These are phyloP conservation scores for Talaromyces amestolkiae DNA, from an alignment of 2,329 filamentous ascomycete species.

Conservation along the genomic window DNA sequence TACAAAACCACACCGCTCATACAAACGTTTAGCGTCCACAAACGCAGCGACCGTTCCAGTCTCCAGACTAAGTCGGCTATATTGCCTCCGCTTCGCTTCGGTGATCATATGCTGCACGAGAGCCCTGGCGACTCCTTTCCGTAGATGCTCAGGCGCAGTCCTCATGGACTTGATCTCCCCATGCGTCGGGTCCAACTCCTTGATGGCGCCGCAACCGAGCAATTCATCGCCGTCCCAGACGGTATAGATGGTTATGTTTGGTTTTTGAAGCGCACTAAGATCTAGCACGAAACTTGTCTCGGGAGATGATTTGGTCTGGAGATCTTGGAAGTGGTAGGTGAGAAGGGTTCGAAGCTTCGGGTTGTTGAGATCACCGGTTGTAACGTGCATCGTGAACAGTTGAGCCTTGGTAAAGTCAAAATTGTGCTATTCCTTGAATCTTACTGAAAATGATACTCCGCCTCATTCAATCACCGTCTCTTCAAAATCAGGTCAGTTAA, in stretches of 20 bases:
- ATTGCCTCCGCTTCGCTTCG: background rate
- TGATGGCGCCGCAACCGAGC: constrained; percentile 2
- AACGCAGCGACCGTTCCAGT: background rate
- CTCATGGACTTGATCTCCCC: constrained; percentile 8
- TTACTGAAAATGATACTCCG: background rate
- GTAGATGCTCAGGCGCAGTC: background rate
- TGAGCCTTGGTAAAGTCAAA: background rate
- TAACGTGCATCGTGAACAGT: constrained; percentile 39
- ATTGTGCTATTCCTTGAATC: background rate
- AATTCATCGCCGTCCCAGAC: constrained; percentile 1
- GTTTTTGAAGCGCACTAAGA: background rate
- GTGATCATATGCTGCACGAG: constrained; percentile 1
- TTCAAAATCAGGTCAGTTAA: background rate
- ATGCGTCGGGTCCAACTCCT: background rate
- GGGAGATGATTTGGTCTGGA: background rate
- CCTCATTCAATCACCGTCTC: background rate
- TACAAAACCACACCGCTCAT: background rate
- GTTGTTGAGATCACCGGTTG: background rate
- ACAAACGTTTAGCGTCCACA: background rate
- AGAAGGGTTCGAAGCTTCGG: background rate
- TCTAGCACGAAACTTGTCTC: constrained; percentile 5
- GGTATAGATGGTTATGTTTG: background rate
- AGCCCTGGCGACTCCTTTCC: background rate
- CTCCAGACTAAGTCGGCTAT: background rate
- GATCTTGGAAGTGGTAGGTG: background rate